Evolutionary conservation across 257 asterid genomes (phyloP).

Genomic region (Schizonepeta tenuifolia): DNA sequence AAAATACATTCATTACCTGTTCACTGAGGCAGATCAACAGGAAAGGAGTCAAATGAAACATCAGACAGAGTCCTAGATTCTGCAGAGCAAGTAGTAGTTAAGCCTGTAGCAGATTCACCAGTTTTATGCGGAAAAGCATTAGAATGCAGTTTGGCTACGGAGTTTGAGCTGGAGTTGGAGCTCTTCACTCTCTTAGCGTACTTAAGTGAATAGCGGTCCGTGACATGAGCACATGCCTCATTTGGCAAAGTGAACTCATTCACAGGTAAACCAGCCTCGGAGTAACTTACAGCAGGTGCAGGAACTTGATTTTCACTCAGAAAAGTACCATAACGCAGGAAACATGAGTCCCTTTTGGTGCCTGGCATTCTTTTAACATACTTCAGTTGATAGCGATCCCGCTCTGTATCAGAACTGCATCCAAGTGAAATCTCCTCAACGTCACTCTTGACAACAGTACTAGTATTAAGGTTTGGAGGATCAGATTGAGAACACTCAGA

Average conservation of each 20-base stretch:
- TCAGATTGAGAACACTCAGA: constrained; percentile 37
- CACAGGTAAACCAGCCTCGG: constrained; percentile 19
- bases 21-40: constrained; percentile 37
- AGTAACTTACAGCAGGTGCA: constrained; percentile 31
- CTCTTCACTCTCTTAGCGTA: constrained; percentile 48
- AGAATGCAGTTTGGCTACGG: constrained; percentile 32
- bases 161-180: constrained; percentile 32
- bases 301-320: constrained; percentile 33
- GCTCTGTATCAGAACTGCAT: constrained; percentile 36
- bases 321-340: constrained; percentile 21
- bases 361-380: constrained; percentile 51
- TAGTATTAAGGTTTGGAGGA: constrained; percentile 21
- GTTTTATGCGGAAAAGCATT: constrained; percentile 32
- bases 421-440: constrained; percentile 32
- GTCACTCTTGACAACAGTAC: constrained; percentile 32
- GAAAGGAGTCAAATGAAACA: constrained; percentile 37
- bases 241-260: constrained; percentile 36
- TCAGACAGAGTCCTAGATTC: constrained; percentile 46
- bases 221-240: constrained; percentile 20
- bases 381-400: constrained; percentile 48
- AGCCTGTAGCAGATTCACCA: constrained; percentile 39
- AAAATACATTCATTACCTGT: constrained; percentile 42
- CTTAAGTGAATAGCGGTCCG: constrained; percentile 40
- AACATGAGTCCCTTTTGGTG: constrained; percentile 31
- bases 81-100: constrained; percentile 38